Conservation (phyloP, 148 eudicot genomes). For the Rhododendron ovatum region DNA sequence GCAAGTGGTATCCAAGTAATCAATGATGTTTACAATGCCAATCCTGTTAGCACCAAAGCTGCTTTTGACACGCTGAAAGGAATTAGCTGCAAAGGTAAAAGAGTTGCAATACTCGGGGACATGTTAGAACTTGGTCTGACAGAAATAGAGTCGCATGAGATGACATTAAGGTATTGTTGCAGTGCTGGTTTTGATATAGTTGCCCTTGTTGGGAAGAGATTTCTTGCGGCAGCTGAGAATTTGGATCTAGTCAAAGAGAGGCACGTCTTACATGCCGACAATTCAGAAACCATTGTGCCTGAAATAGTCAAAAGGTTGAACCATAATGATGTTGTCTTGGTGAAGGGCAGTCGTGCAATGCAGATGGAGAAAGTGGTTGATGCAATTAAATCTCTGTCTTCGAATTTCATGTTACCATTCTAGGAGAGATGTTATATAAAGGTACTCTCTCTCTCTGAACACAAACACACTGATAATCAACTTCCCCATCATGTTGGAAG, state of each 20-base stretch:
- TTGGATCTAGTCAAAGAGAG: not conserved
- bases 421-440: not conserved
- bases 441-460: not conserved
- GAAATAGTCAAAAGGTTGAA: not conserved
- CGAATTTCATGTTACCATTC: not conserved
- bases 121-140: constrained; percentile 19
- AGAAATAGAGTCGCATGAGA: constrained; percentile 10
- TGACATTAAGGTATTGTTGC: constrained; percentile 2
- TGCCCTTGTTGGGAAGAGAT: constrained; percentile 11
- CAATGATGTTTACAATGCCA: no score
- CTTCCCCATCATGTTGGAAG: not conserved
- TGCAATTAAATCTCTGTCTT: not conserved
- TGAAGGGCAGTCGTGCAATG: constrained; percentile 15
- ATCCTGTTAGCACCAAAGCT: no score
- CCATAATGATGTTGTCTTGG: constrained; percentile 9
- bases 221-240: constrained; percentile 7
- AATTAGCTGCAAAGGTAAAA: no score
- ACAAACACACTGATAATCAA: no score
- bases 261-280: not conserved
- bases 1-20: no score
- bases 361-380: constrained; percentile 11
- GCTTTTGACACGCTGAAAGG: no score
- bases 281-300: not conserved
- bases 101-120: constrained; percentile 2
- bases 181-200: not conserved